phyloP scores from a whole-genome alignment of 1,284 basidiomycete genomes.

The Boletus sp. region DNA sequence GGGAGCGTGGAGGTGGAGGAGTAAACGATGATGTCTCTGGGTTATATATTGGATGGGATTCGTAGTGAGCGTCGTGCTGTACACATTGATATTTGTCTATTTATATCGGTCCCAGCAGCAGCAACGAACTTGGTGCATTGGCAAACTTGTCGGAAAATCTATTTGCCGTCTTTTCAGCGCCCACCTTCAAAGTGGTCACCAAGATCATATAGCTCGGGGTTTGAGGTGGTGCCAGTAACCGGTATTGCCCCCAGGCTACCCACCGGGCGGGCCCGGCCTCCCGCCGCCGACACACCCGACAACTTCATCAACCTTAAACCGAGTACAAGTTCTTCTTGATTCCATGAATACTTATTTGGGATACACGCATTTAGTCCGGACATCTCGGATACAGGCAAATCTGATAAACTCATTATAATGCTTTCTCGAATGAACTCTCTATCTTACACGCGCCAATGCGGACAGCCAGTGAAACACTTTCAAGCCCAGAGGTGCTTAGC shows the following conservation, averaged over 20 bases:
- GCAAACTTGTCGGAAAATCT: neutral
- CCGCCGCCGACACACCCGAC: neutral
- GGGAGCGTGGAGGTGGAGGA: constrained; percentile 19
- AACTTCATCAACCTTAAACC: neutral
- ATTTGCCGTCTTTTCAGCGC: neutral
- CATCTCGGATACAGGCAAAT: neutral
- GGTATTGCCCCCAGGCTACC: too few species aligned
- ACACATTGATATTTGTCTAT: neutral
- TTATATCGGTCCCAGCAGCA: neutral
- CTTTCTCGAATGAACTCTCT: neutral
- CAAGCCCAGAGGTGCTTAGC: neutral
- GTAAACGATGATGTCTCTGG: neutral
- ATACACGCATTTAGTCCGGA: neutral
- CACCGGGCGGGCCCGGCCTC: too few species aligned
- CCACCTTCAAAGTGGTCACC: too few species aligned
- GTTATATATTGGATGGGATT: neutral
- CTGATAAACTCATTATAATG: neutral
- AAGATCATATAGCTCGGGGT: too few species aligned
- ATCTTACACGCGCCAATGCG: neutral
- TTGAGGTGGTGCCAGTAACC: neutral
- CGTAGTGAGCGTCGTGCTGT: constrained; percentile 5
- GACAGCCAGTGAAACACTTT: neutral
- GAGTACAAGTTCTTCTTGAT: neutral
- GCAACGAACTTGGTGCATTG: neutral
- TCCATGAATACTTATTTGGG: neutral